Base-by-base conservation (phyloP, 2,329 filamentous ascomycete genomes). In the Malbranchea zuffiana region DNA sequence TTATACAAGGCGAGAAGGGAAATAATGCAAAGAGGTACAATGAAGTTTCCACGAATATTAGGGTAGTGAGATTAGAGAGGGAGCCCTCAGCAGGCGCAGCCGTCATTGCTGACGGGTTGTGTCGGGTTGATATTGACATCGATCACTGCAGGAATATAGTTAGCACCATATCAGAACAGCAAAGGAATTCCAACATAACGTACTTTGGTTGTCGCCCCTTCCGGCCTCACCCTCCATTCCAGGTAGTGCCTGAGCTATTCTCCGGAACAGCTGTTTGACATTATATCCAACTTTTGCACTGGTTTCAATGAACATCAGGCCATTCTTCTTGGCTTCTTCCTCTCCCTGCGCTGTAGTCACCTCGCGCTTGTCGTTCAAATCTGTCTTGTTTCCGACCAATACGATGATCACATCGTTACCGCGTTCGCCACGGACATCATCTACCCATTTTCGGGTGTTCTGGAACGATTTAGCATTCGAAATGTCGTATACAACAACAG, bases 321-420 rank as follows among this genome's bases (percentile, higher is more conserved):
- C 90, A 63, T 94, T 88, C 71, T 88, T 88, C 74, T 93, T 94
- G 28, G 88, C 88, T 66, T 98, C 90, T 52, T 96, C 90, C 62
- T 98, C 90, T 42, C 90, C 90, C 63, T 96, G 87, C 56, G 83
- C 80, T 23, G 86, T 92, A 27, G 88, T 98, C 43, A 98, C 90
- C 65, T 98, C 88, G 38, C 90, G 77, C 74, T 95, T 96, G 63
- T 98, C 90, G 62, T 90, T 93, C 61, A 98, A 65, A 71, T 98
- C 90, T 29, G 90, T 98, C 78, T 98, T 98, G 72, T 98, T 98
- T 49, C 90, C 90, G 25, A 98, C 92, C 31, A 98, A 68, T 31
- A 98, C 90, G 53, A 98, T 96, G 53, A 98, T 98, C 43, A 98
- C 92, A 63, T 98, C 90, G 68, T 93, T 94, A 35, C 90, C 90